phyloP scores from a whole-genome alignment of 2,329 filamentous ascomycete species.

The Fusarium mexicanum region DNA sequence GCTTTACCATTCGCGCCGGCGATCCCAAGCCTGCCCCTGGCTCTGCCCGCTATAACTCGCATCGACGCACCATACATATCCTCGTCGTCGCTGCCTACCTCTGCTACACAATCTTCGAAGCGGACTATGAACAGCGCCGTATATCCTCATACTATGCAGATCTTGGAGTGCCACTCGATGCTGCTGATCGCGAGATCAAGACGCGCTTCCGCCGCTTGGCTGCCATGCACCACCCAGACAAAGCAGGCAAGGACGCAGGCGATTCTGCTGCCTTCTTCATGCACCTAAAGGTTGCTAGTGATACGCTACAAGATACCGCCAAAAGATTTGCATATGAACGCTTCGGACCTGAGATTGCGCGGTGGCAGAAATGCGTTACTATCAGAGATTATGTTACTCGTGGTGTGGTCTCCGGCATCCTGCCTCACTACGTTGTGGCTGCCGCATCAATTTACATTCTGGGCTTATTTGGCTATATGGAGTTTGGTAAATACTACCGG shows the following conservation, averaged over 20 bases:
- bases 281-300: conserved; percentile 82
- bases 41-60: conserved; percentile 72
- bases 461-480: conserved; percentile 72
- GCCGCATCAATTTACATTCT: conserved; percentile 69
- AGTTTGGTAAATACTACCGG: conserved; percentile 73
- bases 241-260: conserved; percentile 59
- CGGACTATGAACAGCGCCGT: conserved; percentile 80
- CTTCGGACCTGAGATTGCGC: conserved; percentile 77
- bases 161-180: conserved; percentile 74
- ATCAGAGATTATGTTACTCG: conserved; percentile 76
- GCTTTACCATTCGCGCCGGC: conserved; percentile 88
- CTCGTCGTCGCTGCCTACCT: conserved; percentile 86
- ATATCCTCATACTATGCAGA: conserved; percentile 81
- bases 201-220: conserved; percentile 83
- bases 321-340: conserved; percentile 89
- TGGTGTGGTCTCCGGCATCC: conserved; percentile 67
- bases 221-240: conserved; percentile 84
- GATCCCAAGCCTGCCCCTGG: conserved; percentile 79
- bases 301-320: conserved; percentile 80
- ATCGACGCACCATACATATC: conserved; percentile 86
- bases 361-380: conserved; percentile 73
- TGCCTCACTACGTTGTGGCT: conserved; percentile 70
- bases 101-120: conserved; percentile 90
- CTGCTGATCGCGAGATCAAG: conserved; percentile 81
- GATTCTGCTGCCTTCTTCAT: conserved; percentile 70